A percentile compares a stretch with the other conserved stretches of the same genome.
These are phyloP conservation scores for Cicer bijugum DNA, from an alignment of 306 rosid genomes.

Conservation along the genomic window DNA sequence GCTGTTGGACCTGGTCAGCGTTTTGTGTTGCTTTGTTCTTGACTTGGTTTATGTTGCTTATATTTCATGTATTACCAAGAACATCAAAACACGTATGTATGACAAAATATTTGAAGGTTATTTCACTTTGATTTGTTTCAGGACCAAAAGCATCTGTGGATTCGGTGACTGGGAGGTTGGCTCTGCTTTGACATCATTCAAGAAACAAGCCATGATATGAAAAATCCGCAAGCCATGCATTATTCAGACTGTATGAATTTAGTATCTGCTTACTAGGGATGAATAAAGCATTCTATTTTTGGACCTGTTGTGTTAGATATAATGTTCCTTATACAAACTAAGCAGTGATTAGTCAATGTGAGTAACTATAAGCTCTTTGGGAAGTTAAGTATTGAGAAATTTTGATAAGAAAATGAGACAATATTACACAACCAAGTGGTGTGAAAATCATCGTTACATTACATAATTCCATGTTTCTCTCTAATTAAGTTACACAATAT, in stretches of 20 bases:
- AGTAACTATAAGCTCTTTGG: not conserved
- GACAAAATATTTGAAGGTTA: constrained; percentile 16
- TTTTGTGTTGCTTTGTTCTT: constrained; percentile 38
- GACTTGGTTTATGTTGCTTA: constrained; percentile 32
- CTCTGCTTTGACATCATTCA: constrained; percentile 60
- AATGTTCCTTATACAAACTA: not conserved
- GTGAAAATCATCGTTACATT: not conserved
- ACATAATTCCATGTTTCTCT: not conserved
- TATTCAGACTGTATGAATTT: constrained; percentile 29
- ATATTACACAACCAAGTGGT: not conserved
- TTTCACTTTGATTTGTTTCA: constrained; percentile 39
- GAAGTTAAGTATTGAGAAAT: not conserved
- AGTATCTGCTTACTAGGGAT: not conserved
- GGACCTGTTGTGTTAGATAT: not conserved
- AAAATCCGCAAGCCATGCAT: not conserved
- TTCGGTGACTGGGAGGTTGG: constrained; percentile 73
- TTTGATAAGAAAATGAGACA: not conserved
- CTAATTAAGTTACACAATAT: not conserved
- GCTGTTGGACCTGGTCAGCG: constrained; percentile 90
- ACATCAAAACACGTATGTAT: constrained; percentile 14
- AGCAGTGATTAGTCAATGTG: not conserved
- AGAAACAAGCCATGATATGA: constrained; percentile 28
- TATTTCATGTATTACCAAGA: constrained; percentile 19
- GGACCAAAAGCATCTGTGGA: constrained; percentile 73
- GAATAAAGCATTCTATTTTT: not conserved